Evolutionary conservation across 257 asterid genomes (phyloP), one percentile per base, ranked within the genome.

Genomic region (Mentha longifolia): DNA sequence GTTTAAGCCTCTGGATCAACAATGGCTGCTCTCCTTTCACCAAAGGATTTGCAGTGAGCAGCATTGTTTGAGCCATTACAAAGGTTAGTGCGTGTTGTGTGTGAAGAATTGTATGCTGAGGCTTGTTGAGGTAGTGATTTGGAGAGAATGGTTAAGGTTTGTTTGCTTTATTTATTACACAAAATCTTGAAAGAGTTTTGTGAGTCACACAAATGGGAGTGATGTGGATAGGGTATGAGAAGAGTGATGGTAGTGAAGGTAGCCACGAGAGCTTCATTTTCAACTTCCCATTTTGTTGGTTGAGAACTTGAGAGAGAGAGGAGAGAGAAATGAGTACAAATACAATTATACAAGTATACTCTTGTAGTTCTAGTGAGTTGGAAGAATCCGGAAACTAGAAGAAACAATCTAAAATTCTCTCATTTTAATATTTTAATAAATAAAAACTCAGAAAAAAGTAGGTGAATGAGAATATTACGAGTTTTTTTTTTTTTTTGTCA

Each of bases 31-130:
- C 75, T 16, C 85, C 73, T 37, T 76, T 86, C 10, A 82, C 42
- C 2, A 75, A 72, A 20, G 49, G 67, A 4, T 71, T 85, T n/a
- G 92, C 85, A 73, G 85, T 74, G 9, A 91, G 83, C 92, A 86
- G 82, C 96, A 88, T 88, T 72, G 88, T 80, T 75, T 88, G 96
- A 81, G 96, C 80, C 73, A 70, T 69, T 2, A 12, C 7, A 41
- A 6, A 41, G 46, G 13, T 7, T 16, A 15, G 56, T 15, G 72
- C 10, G 49, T 6, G 61, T 54, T 31, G 68, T 20, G 54, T 15
- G 22, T 11, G 14, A 2, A 51, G n/a, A 25, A 14, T 15, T 4
- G 19, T 30, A 50, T 42, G 45, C 28, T 41, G 1, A 39, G 65
- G 17, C 0, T 51, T 17, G 3, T 56, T 70, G 75, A 25, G 58